Percentiles rank a stretch among this genome's conserved stretches.
These are phyloP conservation scores for Rhizophagus prolifer DNA, from an alignment of 192 early-diverging fungal genomes.

Conservation along the genomic window DNA sequence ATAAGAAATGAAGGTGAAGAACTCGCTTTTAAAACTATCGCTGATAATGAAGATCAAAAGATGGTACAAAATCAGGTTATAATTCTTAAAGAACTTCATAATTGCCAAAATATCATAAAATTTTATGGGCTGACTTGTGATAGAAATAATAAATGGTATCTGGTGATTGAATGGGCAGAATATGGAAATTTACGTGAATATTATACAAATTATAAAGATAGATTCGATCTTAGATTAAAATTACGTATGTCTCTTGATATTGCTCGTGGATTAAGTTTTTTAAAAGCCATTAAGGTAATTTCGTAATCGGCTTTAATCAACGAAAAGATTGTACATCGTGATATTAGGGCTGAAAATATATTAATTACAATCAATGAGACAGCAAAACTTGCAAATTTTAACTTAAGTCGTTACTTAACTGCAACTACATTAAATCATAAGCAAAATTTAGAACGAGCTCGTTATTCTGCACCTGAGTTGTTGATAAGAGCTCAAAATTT, in stretches of 20 bases:
- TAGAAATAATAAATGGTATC: neutral
- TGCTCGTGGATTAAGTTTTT: neutral
- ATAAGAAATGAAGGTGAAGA: neutral
- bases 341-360: slow-evolving; percentile 3
- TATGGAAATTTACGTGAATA: no score
- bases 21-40: neutral
- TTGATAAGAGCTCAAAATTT: neutral
- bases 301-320: no score
- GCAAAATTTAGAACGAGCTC: neutral
- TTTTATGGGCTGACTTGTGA: slow-evolving; percentile 10
- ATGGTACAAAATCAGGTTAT: neutral
- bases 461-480: neutral
- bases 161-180: slow-evolving; percentile 25
- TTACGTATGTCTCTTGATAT: no score
- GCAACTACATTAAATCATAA: no score
- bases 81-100: no score
- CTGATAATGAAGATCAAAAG: neutral
- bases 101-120: slow-evolving; percentile 12
- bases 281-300: neutral
- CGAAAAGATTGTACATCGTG: slow-evolving; percentile 14
- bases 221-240: no score
- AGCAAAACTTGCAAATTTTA: no score
- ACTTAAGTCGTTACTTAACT: no score
- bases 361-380: no score
- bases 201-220: no score